Percentiles rank a stretch among this genome's conserved stretches.
Conservation (phyloP, 106 monocot species). For the Vanilla planifolia region DNA sequence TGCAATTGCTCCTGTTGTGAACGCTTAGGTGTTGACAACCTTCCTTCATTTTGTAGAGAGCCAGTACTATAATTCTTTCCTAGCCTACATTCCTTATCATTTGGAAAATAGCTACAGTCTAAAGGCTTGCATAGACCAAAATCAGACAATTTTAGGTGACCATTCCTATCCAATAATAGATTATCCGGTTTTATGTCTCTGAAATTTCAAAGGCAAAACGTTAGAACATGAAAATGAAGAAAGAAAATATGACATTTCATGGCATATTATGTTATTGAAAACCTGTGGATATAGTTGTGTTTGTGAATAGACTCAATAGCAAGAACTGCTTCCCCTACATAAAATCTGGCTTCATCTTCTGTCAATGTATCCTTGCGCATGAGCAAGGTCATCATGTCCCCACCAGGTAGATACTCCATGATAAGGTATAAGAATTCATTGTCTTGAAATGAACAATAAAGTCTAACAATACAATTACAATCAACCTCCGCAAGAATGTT, state of each 20-base stretch:
- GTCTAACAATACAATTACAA: constrained; percentile 32
- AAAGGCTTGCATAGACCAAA: constrained; percentile 96
- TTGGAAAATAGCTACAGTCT: constrained; percentile 71
- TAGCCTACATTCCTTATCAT: constrained; percentile 44
- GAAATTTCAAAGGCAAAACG: constrained; percentile 11
- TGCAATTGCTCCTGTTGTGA: constrained; percentile 85
- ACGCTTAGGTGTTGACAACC: constrained; percentile 39
- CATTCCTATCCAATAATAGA: constrained; percentile 80
- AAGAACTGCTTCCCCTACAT: constrained; percentile 74
- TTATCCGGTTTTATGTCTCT: constrained; percentile 99
- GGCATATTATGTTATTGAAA: neutral
- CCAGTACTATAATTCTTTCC: constrained; percentile 35
- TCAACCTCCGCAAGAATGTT: constrained; percentile 39
- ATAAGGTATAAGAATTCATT: constrained; percentile 80
- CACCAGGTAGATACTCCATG: constrained; percentile 95
- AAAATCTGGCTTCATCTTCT: constrained; percentile 94
- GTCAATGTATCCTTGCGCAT: constrained; percentile 92
- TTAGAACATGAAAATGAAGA: neutral
- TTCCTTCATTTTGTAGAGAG: constrained; percentile 44
- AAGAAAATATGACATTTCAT: neutral
- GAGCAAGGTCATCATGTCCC: constrained; percentile 94
- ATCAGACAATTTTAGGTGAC: constrained; percentile 91
- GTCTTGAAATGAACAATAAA: constrained; percentile 58
- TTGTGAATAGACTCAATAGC: constrained; percentile 99
- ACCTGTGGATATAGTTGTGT: constrained; percentile 98